These are phyloP conservation scores for Nitzschia palea DNA, from an alignment of 108 stramenopile species.

Conservation along the genomic window DNA sequence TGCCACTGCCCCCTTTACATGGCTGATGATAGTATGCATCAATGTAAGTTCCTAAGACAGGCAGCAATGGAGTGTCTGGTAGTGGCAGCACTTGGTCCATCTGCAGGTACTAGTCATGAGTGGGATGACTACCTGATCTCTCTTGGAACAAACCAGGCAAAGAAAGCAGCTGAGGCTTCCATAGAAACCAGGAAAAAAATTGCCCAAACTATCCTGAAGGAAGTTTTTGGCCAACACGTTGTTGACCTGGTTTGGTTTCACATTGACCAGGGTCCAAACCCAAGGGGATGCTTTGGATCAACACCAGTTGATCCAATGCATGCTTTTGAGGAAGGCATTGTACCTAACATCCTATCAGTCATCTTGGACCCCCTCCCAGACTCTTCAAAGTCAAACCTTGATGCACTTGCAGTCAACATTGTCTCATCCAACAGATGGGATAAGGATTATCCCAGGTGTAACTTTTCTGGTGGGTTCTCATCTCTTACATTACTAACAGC, in stretches of 20 bases:
- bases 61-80: not conserved
- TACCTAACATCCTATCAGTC: not conserved
- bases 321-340: not conserved
- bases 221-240: not conserved
- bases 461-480: not conserved
- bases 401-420: not conserved
- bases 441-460: not conserved
- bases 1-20: not conserved
- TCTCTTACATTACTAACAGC: not conserved
- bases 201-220: not conserved
- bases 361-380: not conserved
- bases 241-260: not conserved
- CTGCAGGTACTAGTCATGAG: not conserved
- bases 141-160: not conserved
- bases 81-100: not conserved
- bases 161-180: not conserved
- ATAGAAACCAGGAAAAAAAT: not conserved
- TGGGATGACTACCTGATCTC: not conserved
- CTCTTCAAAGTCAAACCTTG: too few relatives aligned
- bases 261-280: not conserved
- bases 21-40: not conserved
- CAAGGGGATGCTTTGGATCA: not conserved
- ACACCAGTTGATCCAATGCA: not conserved
- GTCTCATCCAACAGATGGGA: not conserved
- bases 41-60: not conserved